A percentile compares a stretch with the other conserved stretches of the same genome.
Conservation (phyloP, 768 basidiomycete species). For the Terana coerulea region DNA sequence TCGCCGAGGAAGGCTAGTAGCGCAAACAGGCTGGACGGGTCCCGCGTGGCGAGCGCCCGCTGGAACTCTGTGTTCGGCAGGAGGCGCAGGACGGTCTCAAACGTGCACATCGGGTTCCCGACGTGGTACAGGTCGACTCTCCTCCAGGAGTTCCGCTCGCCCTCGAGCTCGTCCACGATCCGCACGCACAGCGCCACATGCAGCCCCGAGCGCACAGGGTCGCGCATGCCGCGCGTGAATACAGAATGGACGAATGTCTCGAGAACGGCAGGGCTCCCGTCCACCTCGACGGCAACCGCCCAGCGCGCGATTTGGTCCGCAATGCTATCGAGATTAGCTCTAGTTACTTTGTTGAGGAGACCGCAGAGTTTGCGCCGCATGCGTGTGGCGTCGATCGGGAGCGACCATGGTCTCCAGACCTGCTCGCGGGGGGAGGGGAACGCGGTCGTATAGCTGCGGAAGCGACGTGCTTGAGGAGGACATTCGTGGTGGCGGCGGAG, state of each 20-base stretch:
- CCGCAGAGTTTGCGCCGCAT: slow-evolving; percentile 51
- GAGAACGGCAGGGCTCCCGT: slow-evolving; percentile 44
- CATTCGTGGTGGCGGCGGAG: not conserved
- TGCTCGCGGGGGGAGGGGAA: not conserved
- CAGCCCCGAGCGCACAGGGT: slow-evolving; percentile 46
- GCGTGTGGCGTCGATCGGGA: slow-evolving; percentile 30
- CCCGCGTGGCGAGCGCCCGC: not conserved
- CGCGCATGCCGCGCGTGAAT: slow-evolving; percentile 53
- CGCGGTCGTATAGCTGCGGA: not conserved
- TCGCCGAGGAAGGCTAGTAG: slow-evolving; percentile 20
- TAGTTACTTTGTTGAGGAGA: slow-evolving; percentile 55
- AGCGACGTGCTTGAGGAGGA: not conserved
- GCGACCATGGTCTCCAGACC: slow-evolving; percentile 24
- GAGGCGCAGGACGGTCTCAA: slow-evolving; percentile 13
- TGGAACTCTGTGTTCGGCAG: slow-evolving; percentile 12
- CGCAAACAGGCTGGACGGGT: not conserved
- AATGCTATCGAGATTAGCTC: slow-evolving; percentile 48
- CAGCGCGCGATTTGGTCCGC: slow-evolving; percentile 46
- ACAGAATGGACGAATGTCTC: slow-evolving; percentile 48
- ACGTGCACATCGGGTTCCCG: slow-evolving; percentile 16
- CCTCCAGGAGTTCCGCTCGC: slow-evolving; percentile 24
- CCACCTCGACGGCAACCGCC: slow-evolving; percentile 44
- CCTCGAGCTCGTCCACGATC: slow-evolving; percentile 40
- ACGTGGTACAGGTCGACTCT: slow-evolving; percentile 20
- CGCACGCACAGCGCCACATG: slow-evolving; percentile 49